Evolutionary conservation across 257 asterid species (phyloP), one percentile per base, ranked within the genome.

Genomic region (Ilex asprella): DNA sequence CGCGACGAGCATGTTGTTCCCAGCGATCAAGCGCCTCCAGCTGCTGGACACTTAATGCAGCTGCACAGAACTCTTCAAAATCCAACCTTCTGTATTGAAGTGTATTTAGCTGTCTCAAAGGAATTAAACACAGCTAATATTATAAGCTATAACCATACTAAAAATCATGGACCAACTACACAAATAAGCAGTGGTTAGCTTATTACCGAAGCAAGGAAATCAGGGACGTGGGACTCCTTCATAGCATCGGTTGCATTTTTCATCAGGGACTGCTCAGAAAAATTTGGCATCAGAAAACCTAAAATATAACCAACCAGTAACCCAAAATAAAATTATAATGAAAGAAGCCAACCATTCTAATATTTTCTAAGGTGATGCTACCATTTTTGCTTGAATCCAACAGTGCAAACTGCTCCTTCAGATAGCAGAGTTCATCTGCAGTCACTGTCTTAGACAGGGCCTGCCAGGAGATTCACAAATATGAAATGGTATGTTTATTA

Each of bases 311-410:
- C 15, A 21, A 52, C 54, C n/a, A 30, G 44, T 47, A 31, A 16
- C 9, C 58, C 12, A 11, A 59, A 30, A 59, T 52, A 16, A 30
- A 35, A 44, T 4, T 8, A 58, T 16, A 63, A 55, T 56, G 50
- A 43, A 30, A 43, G 67, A 58, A 16, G 71, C 89, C 27, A 56
- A 89, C 98, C 76, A 73, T 67, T 81, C 73, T 86, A 50, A 91
- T 78, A 65, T 73, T 86, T 44, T 91, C 95, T 58, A 84, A 75
- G 65, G 78, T 73, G 67, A 91, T 86, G 56, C 81, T 77, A 58
- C 94, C 88, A 43, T 82, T 78, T 76, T 86, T 86, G 85, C 65
- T 85, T 7, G 98, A 91, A 62, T 86, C 95, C 64, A 91, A 66
- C 6, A 78, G 77, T 14, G 71, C 76, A 73, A 80, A 89, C 61